Percentiles rank a stretch among this genome's conserved stretches.
Conservation (phyloP, 1,284 basidiomycete genomes). For the Jaminaea rosea region DNA sequence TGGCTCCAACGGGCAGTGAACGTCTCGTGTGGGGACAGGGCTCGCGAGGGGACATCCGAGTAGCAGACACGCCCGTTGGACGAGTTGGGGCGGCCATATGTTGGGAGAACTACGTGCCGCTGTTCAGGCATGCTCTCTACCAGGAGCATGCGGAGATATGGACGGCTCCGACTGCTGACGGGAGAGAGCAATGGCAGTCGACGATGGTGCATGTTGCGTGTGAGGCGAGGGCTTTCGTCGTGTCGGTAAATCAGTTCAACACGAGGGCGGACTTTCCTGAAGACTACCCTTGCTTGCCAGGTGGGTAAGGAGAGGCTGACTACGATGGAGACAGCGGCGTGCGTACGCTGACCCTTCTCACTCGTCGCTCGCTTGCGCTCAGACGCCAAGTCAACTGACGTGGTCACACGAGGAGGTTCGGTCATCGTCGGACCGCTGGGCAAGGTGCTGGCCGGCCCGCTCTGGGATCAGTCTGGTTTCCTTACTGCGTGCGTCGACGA, state of each 20-base stretch:
- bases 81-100: conserved; percentile 16
- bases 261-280: conserved; percentile 53
- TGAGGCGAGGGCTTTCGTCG: conserved; percentile 67
- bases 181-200: conserved; percentile 58
- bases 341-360: neutral
- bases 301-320: neutral
- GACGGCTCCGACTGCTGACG: conserved; percentile 64
- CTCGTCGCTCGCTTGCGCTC: too few relatives aligned
- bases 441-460: conserved; percentile 60
- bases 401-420: conserved; percentile 64
- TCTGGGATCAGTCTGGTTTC: conserved; percentile 56
- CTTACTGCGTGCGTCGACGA: conserved; percentile 59
- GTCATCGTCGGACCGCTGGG: conserved; percentile 63
- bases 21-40: conserved; percentile 62
- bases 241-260: conserved; percentile 57
- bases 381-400: conserved; percentile 46
- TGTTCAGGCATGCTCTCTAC: conserved; percentile 56
- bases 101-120: conserved; percentile 61
- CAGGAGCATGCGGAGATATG: conserved; percentile 59
- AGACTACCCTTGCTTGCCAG: conserved; percentile 51
- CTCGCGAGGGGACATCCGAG: conserved; percentile 38
- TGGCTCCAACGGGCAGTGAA: conserved; percentile 63
- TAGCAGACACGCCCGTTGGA: conserved; percentile 39
- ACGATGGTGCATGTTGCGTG: conserved; percentile 66
- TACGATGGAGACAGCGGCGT: neutral